Base-by-base conservation (phyloP, 2,329 filamentous ascomycete genomes). In the Alternaria gansuensis region DNA sequence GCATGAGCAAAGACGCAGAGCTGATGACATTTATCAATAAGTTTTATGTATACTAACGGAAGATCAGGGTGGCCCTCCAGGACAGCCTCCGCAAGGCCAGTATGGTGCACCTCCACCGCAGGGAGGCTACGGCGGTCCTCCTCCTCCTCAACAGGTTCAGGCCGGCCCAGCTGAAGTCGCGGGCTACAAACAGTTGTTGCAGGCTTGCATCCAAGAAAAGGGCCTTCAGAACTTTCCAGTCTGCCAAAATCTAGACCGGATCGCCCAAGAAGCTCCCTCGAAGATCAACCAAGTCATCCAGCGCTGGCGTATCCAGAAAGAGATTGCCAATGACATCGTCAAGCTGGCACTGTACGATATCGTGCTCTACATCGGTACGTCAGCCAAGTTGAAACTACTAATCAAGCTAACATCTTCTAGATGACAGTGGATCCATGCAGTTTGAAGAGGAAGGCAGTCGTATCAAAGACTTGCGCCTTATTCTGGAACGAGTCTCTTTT, bases 401-500 rank as follows among this genome's bases (percentile, higher is more conserved):
- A 21, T 10, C 33, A 34, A 41, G 49, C 64, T 73, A 43, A 73
- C 46, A n/a, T 13, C 31, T 6, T 13, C 3, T 49, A 80, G 87
- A 90, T 65, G 88, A 90, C 78, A 88, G 85, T 71, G 88, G 88
- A 41, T 90, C 87, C 21, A 90, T 90, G 82, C 82, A 85, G 55
- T 89, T 90, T 64, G 87, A 89, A 68, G 87, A 90, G 71, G 83
- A 85, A 57, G 88, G 87, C 41, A 83, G 87, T 67, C 85, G 88
- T 60, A 89, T 90, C 77, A 84, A 87, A 63, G 87, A 90, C 65
- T 78, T 90, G 65, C 84, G 84, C 71, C 80, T 89, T 65, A 89
- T 90, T 66, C 75, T 90, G 63, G 81, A 84, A 48, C 84, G 86
- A 50, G 87, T 89, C 51, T 84, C 87, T 21, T 88, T 83, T 57